Conservation (phyloP, 306 rosid species). For the Citrullus colocynthis region DNA sequence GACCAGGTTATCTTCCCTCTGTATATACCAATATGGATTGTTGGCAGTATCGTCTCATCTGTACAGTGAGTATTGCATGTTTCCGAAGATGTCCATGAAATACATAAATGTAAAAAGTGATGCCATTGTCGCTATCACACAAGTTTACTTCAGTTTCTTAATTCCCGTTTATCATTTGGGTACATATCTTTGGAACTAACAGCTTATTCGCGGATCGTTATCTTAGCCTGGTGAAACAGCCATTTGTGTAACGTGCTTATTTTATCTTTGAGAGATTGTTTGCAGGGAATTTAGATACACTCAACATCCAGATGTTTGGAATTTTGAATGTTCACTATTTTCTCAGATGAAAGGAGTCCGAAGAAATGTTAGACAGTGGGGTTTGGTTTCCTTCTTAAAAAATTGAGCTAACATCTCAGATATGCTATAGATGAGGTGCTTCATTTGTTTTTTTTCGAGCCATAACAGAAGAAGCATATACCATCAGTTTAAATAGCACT, state of each 20-base stretch:
- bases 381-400: neutral
- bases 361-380: neutral
- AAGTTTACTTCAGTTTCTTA: neutral
- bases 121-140: neutral
- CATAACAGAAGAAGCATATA: neutral
- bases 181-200: neutral
- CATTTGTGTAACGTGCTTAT: neutral
- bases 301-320: neutral
- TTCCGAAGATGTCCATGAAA: neutral
- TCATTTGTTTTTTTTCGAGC: neutral
- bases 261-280: neutral
- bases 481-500: neutral
- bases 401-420: neutral
- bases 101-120: neutral
- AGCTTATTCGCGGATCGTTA: neutral
- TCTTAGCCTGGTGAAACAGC: neutral
- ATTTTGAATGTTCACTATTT: neutral
- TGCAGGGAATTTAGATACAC: neutral
- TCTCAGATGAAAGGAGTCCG: neutral
- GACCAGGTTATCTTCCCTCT: slow-evolving; percentile 1
- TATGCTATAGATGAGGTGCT: neutral
- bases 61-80: slow-evolving; percentile 1
- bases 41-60: neutral
- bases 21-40: neutral
- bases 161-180: neutral